A percentile compares a stretch with the other conserved stretches of the same genome.
phyloP scores from a whole-genome alignment of 2,329 filamentous ascomycete species.

The Fusarium pseudoanthophilum region DNA sequence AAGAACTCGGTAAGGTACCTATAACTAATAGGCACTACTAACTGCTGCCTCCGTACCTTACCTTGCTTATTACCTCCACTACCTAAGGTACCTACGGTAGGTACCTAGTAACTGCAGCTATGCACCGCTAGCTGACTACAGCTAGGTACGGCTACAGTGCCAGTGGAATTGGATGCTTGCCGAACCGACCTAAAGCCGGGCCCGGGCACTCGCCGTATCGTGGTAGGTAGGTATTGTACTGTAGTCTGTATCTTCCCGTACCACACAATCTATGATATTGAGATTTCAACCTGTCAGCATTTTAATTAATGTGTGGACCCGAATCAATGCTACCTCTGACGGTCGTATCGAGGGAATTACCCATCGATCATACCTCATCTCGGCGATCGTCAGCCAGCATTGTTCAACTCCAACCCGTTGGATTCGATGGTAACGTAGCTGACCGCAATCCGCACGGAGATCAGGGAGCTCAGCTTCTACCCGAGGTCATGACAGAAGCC shows the following conservation, averaged over 20 bases:
- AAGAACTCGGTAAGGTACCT: not conserved
- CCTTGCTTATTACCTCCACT: no score
- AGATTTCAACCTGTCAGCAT: not conserved
- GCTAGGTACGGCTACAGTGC: not conserved
- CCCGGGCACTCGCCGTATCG: not conserved
- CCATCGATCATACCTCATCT: slow-evolving; percentile 25
- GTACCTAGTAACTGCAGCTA: not conserved
- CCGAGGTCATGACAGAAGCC: not conserved
- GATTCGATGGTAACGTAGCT: not conserved
- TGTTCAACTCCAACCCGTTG: not conserved
- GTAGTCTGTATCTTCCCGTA: not conserved
- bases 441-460: slow-evolving; percentile 4
- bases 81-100: no score
- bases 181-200: not conserved
- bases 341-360: not conserved
- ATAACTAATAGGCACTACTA: not conserved
- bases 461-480: not conserved
- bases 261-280: not conserved
- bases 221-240: not conserved
- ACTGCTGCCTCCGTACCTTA: not conserved
- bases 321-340: not conserved
- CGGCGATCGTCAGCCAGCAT: slow-evolving; percentile 28
- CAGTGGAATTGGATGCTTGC: not conserved
- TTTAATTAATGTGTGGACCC: slow-evolving; percentile 5
- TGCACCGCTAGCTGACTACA: not conserved